Evolutionary conservation across 2,329 filamentous ascomycete species (phyloP).

Genomic region (Beauveria asiatica): DNA sequence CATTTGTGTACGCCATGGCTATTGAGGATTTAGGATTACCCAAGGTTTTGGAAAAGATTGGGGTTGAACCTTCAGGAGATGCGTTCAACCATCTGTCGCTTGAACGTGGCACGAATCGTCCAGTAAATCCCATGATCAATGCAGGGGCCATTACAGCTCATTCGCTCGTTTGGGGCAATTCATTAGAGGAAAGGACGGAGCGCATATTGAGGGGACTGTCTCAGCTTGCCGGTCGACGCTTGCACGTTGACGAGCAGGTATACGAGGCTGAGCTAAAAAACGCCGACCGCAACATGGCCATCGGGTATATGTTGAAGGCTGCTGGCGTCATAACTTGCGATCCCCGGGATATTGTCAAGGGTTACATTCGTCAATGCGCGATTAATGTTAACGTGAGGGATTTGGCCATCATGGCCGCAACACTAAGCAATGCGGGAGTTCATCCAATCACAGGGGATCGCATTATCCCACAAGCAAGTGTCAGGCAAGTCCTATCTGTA

Average conservation of each 20-base stretch:
- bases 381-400: conserved; percentile 34
- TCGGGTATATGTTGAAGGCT: conserved; percentile 33
- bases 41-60: conserved; percentile 29
- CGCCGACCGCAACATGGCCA: conserved; percentile 26
- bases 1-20: conserved; percentile 31
- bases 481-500: conserved; percentile 31
- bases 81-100: conserved; percentile 28
- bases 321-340: conserved; percentile 29
- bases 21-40: conserved; percentile 29
- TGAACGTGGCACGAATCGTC: conserved; percentile 22
- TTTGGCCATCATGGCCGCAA: conserved; percentile 31
- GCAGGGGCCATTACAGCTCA: conserved; percentile 27
- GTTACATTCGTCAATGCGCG: conserved; percentile 32
- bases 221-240: conserved; percentile 25
- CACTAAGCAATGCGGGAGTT: conserved; percentile 28
- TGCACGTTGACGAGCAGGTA: conserved; percentile 29
- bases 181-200: conserved; percentile 25
- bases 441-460: conserved; percentile 25
- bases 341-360: conserved; percentile 25
- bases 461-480: conserved; percentile 28
- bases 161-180: conserved; percentile 24
- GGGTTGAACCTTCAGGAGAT: conserved; percentile 31
- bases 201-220: conserved; percentile 28
- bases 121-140: conserved; percentile 30
- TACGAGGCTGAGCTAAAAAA: conserved; percentile 29